phyloP scores from a whole-genome alignment of 257 asterid species.

The Agastache rugosa region DNA sequence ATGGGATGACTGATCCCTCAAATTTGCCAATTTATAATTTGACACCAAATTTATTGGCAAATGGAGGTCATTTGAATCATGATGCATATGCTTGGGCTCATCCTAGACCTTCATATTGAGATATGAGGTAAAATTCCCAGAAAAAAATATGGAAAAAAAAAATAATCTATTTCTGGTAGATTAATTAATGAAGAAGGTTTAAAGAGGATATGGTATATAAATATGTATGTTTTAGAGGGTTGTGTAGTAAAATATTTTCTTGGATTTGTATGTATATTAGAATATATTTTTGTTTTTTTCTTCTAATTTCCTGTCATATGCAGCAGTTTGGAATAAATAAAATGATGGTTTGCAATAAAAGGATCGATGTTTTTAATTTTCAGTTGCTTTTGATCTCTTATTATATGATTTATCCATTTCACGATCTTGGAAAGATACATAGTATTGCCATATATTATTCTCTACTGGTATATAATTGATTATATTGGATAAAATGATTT shows the following conservation, averaged over 20 bases:
- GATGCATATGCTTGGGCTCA: conserved; percentile 56
- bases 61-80: conserved; percentile 51
- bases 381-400: background rate
- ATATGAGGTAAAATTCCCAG: background rate
- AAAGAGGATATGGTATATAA: background rate
- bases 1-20: conserved; percentile 45
- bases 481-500: background rate
- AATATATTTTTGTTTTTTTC: background rate
- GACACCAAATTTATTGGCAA: conserved; percentile 48
- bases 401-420: background rate
- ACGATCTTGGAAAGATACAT: background rate
- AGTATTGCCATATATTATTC: background rate
- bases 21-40: conserved; percentile 46
- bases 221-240: conserved; percentile 30
- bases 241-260: conserved; percentile 27
- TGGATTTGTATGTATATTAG: conserved; percentile 32
- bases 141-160: background rate
- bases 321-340: conserved; percentile 33
- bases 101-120: conserved; percentile 48
- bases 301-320: background rate
- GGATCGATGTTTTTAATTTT: background rate
- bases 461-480: background rate
- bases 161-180: background rate
- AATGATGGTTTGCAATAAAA: conserved; percentile 31
- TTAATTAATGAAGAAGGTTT: background rate